Conservation (phyloP, 345 rosid genomes). For the Angophora floribunda region DNA sequence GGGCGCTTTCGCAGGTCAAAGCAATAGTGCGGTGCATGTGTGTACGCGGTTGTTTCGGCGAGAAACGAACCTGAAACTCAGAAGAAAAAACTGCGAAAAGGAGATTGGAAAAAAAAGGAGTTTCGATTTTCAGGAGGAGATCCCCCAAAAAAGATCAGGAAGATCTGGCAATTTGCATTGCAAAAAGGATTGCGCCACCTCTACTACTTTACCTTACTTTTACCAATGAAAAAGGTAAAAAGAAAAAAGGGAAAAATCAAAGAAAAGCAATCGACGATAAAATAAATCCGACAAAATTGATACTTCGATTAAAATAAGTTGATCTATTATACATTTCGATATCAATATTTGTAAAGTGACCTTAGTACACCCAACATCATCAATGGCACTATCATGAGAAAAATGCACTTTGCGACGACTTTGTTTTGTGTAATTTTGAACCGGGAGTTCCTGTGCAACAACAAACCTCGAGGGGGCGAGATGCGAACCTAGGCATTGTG, state of each 20-base stretch:
- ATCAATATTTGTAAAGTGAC: not conserved
- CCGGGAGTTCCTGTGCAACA: no score
- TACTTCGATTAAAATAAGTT: not conserved
- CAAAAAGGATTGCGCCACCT: not conserved
- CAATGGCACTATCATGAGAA: not conserved
- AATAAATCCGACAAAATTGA: not conserved
- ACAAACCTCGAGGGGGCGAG: not conserved
- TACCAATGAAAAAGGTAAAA: not conserved
- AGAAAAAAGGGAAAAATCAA: not conserved
- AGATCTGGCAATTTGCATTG: not conserved
- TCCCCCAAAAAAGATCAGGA: not conserved
- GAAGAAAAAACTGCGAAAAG: not conserved
- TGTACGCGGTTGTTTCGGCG: not conserved
- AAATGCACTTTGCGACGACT: not conserved
- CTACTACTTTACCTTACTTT: not conserved
- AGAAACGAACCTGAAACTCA: not conserved
- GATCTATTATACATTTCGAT: not conserved
- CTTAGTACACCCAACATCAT: rapidly evolving
- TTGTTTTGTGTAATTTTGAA: not conserved
- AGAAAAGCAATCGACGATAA: not conserved
- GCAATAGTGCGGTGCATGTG: not conserved
- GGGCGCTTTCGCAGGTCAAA: not conserved
- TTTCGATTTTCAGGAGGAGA: not conserved
- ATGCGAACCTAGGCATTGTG: not conserved
- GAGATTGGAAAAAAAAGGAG: not conserved